Evolutionary conservation across 1,139 yeast species (phyloP).

Genomic region (Candida sojae): DNA sequence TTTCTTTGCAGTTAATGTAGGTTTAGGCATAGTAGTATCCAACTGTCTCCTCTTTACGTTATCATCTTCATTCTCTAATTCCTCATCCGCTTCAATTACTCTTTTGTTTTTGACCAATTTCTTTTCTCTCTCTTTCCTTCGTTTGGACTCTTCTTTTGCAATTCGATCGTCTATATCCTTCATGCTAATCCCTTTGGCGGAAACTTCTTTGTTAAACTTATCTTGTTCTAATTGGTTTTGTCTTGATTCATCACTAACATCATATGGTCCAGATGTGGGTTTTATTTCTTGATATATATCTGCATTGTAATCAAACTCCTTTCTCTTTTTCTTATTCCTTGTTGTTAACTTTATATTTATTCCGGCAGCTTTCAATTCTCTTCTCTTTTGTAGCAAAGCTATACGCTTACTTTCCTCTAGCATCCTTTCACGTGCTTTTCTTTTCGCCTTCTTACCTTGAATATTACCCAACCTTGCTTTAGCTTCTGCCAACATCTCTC

Average conservation of each 20-base stretch:
- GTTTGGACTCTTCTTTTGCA: conserved; percentile 29
- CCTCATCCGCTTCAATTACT: conserved; percentile 36
- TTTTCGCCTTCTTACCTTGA: conserved; percentile 91
- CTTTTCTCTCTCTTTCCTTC: conserved; percentile 22
- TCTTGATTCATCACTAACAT: conserved; percentile 58
- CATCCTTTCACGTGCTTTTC: conserved; percentile 86
- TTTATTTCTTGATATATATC: conserved; percentile 79
- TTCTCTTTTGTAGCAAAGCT: conserved; percentile 75
- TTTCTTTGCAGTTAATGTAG: conserved; percentile 15
- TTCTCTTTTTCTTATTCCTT: conserved; percentile 50
- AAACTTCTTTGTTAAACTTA: conserved; percentile 49
- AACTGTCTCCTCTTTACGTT: conserved; percentile 12
- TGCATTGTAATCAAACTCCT: conserved; percentile 77
- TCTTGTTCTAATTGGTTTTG: conserved; percentile 38
- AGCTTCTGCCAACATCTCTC: conserved; percentile 93
- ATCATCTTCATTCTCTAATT: conserved; percentile 19
- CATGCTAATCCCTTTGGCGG: conserved; percentile 48
- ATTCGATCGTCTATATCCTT: conserved; percentile 39
- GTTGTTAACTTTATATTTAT: conserved; percentile 55
- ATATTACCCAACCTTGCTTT: conserved; percentile 89
- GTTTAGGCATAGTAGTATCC: conserved; percentile 12
- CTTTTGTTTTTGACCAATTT: conserved; percentile 16
- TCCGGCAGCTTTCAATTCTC: conserved; percentile 88
- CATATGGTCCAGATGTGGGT: conserved; percentile 74
- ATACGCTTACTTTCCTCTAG: conserved; percentile 70